Base-by-base conservation (phyloP, 495 filamentous ascomycete genomes). In the Tuber umbilicatum region DNA sequence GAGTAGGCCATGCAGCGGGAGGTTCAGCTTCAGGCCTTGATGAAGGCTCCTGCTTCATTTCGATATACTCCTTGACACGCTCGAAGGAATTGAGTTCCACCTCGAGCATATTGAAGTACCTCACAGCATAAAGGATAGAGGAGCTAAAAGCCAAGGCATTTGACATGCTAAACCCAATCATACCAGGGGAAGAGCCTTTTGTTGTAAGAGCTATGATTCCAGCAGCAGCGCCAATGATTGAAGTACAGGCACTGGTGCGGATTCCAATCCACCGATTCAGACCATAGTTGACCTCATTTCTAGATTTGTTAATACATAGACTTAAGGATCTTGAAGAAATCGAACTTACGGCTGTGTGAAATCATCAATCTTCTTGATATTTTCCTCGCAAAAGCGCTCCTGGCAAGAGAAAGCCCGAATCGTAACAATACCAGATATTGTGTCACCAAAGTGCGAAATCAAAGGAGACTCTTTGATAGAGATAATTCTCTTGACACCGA, bases 1-100 rank as follows among this genome's bases (percentile, higher is more conserved):
- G 76, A 16, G 82, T 82, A 7, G 86, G 86, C 86, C 86, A 87
- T 4, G 82, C 82, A 41, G 83, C 83, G 9, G 85, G 80, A 14
- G 79, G 79, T 60, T 81, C 70, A 45, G 79, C 75, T 43, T 80
- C 77, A 31, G 70, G 35, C 27, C 72, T 84, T 84, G 73, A 37
- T 19, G 68, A 38, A 60, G 60, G 64, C 77, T 88, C 87, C 72
- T 83, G 84, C 43, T 85, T 84, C 39, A 87, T 81, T 27, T 84
- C 80, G 35, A 87, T 83, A 75, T 88, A 88, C 77, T 88, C 87
- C 38, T 86, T 80, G 31, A 88, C 84, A 19, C 87, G 83, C 75
- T 88, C 86, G 10, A 76, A 78, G 35, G 73, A 79, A 47, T 79
- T 80, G 31, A 80, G 73, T 27, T 76, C 78, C 45, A 80, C 64